A percentile compares a stretch with the other conserved stretches of the same genome.
Evolutionary conservation across 805 yeast genomes (phyloP).

Genomic region (Dipodascus albidus): DNA sequence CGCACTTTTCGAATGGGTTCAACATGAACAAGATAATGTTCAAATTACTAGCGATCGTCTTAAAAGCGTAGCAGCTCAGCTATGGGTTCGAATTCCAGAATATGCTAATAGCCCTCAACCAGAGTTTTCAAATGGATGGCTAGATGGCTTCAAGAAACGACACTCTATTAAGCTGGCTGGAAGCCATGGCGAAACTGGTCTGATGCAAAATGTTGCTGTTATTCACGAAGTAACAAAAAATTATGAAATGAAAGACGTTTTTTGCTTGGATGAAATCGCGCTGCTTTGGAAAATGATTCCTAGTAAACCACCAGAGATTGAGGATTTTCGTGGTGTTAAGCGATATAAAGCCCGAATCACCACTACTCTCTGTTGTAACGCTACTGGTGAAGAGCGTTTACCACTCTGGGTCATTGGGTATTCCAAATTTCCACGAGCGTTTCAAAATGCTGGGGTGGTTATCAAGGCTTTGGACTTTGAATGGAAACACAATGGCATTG

Average conservation of each 20-base stretch:
- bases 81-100: slow-evolving; percentile 10
- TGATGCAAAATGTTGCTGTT: slow-evolving; percentile 2
- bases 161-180: slow-evolving; percentile 3
- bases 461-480: slow-evolving; percentile 3
- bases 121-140: slow-evolving; percentile 10
- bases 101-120: slow-evolving; percentile 6
- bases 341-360: slow-evolving; percentile 3
- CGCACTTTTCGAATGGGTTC: slow-evolving; percentile 9
- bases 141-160: slow-evolving; percentile 9
- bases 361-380: slow-evolving; percentile 4
- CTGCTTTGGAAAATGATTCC: slow-evolving; percentile 6
- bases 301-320: background rate
- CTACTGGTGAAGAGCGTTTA: slow-evolving; percentile 8
- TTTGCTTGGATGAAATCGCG: slow-evolving; percentile 5
- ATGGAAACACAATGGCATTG: slow-evolving; percentile 1
- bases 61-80: slow-evolving; percentile 5
- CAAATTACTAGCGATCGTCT: slow-evolving; percentile 6
- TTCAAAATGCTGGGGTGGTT: slow-evolving; percentile 5
- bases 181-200: background rate
- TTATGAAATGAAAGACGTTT: slow-evolving; percentile 4
- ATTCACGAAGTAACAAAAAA: background rate
- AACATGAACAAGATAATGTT: slow-evolving; percentile 3
- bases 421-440: slow-evolving; percentile 5
- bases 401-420: slow-evolving; percentile 7
- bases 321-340: slow-evolving; percentile 1